These are phyloP conservation scores for Capillidium heterosporum DNA, from an alignment of 371 early-diverging fungal species.

Conservation along the genomic window DNA sequence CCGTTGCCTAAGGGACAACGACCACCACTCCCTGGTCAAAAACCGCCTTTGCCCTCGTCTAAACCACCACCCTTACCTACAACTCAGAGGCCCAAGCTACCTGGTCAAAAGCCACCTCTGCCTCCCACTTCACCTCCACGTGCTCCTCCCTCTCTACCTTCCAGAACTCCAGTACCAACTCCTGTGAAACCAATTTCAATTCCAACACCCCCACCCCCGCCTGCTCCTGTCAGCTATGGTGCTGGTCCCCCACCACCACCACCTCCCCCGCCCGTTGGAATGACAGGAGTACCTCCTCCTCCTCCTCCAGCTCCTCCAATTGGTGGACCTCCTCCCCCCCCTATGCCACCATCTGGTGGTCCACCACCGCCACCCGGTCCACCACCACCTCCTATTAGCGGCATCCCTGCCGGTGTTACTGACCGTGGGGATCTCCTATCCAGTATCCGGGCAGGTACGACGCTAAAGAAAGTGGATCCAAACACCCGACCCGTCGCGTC, in stretches of 20 bases:
- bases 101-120: neutral
- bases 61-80: neutral
- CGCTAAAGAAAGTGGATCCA: neutral
- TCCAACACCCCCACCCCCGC: neutral
- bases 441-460: constrained; percentile 1
- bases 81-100: neutral
- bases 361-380: neutral
- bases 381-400: neutral
- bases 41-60: neutral
- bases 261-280: neutral
- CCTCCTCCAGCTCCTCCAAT: neutral
- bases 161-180: neutral
- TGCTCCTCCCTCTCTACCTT: neutral
- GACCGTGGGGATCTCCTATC: neutral
- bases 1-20: neutral
- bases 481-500: neutral
- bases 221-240: neutral
- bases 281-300: neutral
- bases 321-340: neutral
- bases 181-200: neutral
- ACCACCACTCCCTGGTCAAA: neutral
- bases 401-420: neutral
- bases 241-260: neutral
- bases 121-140: neutral
- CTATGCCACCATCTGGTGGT: neutral